Base-by-base conservation (phyloP, 176 grass and related monocot species). In the Rhipidocladum racemiflorum region DNA sequence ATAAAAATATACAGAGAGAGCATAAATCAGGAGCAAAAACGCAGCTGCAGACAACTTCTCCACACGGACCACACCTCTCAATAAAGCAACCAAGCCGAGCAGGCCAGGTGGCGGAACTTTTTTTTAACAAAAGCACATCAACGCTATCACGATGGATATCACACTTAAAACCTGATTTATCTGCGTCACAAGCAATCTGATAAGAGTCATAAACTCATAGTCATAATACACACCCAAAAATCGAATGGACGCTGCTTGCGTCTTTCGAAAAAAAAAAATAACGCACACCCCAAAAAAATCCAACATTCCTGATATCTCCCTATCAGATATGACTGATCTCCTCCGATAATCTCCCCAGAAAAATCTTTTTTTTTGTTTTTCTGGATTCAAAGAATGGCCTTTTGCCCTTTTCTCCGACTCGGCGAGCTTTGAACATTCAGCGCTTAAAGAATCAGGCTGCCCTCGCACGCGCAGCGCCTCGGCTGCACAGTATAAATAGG, bases 401-500 rank as follows among this genome's bases (percentile, higher is more conserved):
- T 32, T 16, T 10, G 45, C 45, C 45, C 3, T 36, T 64, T 66
- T 53, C 29, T 66, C 61, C 46, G 7, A 10, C 63, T 43, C 55
- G 4, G 3, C 42, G 54, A 77, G 3, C 72, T 35, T 75, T 72
- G 57, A 83, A 83, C 64, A 21, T 60, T 38, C 40, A 35, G 61
- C 1, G 13, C 36, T 43, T 8, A 56, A 30, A 71, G 21, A 18
- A 35, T 53, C 0, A 78, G 23, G 17, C 28, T 16, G 65, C 49
- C 56, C 40, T 61, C 14, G 50, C 62, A 9, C 59, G 40, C 39
- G 20, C 68, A 1, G 50, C 15, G 36, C 74, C 29, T 35, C 39
- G 11, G 13, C 69, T 11, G 21, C 43, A 3, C 81, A 4, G 9
- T 85, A 89, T 89, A 89, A 85, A 89, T 85, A 89, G 9, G 6